Base-by-base conservation (phyloP, 768 basidiomycete species). In the Amanita muscaria region DNA sequence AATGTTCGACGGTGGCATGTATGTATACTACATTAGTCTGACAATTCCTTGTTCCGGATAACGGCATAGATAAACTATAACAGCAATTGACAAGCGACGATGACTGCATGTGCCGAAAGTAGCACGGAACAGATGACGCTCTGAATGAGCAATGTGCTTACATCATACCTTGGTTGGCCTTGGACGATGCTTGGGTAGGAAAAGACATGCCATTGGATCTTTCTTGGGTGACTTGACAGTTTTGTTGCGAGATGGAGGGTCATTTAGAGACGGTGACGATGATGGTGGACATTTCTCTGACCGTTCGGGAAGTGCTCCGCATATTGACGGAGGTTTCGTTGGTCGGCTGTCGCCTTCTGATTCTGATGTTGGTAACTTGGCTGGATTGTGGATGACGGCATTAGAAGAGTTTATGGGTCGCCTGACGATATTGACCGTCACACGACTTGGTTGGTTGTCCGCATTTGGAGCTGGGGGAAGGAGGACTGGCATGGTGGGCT, bases 111-210 rank as follows among this genome's bases (percentile, higher is more conserved):
- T 4, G 31, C 12, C 10, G 19, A 19, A 14, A 16, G 34, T 14
- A 19, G 29, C 33, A 44, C 5, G 14, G 23, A 24, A 21, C 12
- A 21, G 30, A 39, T 38, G 25, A 31, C 15, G 29, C 5, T 14
- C 22, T 31, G 19, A 8, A n/a, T 9, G 23, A 22, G 33, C 16
- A 19, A 36, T 46, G 23, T n/a, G n/a, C n/a, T 15, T 29, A 39
- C 18, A 22, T 46, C 27, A 46, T 46, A 19, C n/a, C 16, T 39
- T 46, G 18, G 44, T 60, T 34, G 74, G 69, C 3, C 66, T 69
- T 18, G 77, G 69, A 47, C 81, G 79, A 50, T 79, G 82, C 61
- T 85, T 88, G 42, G 85, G 85, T 60, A 88, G 80, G 61, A 88
- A 88, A 45, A 74, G 56, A 53, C 64, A 63, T 40, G 66, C 63